Evolutionary conservation across 2,329 filamentous ascomycete genomes (phyloP).

Genomic region (Fusarium marasasianum): DNA sequence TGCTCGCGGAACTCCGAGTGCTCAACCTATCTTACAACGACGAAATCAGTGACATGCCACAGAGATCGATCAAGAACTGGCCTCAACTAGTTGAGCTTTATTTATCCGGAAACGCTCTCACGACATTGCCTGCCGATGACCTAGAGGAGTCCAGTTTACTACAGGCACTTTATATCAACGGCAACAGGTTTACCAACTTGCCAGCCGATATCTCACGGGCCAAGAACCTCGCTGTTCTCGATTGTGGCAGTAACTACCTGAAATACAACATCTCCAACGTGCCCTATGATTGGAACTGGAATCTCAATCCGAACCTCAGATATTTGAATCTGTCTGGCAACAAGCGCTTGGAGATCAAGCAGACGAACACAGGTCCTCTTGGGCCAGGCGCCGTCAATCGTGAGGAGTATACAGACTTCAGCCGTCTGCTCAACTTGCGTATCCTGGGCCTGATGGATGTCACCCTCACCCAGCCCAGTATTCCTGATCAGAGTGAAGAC

Average conservation of each 20-base stretch:
- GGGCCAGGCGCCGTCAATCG: slow-evolving; percentile 63
- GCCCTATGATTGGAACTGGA: slow-evolving; percentile 99
- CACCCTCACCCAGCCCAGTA: slow-evolving; percentile 89
- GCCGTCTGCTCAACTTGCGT: slow-evolving; percentile 81
- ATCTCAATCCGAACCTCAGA: slow-evolving; percentile 92
- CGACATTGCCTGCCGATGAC: slow-evolving; percentile 90
- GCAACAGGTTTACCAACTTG: slow-evolving; percentile 96
- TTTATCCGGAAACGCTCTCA: slow-evolving; percentile 93
- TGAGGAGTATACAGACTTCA: slow-evolving; percentile 86
- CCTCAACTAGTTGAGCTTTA: slow-evolving; percentile 91
- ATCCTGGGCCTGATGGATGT: slow-evolving; percentile 98
- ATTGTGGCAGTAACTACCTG: slow-evolving; percentile 92
- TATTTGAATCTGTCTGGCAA: slow-evolving; percentile 98
- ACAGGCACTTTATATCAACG: slow-evolving; percentile 93
- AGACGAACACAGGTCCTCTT: slow-evolving; percentile 60
- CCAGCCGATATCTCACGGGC: slow-evolving; percentile 96
- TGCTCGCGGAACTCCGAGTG: slow-evolving; percentile 84
- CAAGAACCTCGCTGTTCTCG: slow-evolving; percentile 88
- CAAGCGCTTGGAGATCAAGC: slow-evolving; percentile 91
- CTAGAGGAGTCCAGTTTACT: slow-evolving; percentile 88
- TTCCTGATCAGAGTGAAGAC: slow-evolving; percentile 95
- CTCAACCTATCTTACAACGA: slow-evolving; percentile 96
- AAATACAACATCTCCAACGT: slow-evolving; percentile 99
- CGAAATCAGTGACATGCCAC: slow-evolving; percentile 85
- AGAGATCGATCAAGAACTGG: slow-evolving; percentile 88